These are phyloP conservation scores for Erythrophleum ivorense DNA, from an alignment of 331 rosid genomes.

Conservation along the genomic window DNA sequence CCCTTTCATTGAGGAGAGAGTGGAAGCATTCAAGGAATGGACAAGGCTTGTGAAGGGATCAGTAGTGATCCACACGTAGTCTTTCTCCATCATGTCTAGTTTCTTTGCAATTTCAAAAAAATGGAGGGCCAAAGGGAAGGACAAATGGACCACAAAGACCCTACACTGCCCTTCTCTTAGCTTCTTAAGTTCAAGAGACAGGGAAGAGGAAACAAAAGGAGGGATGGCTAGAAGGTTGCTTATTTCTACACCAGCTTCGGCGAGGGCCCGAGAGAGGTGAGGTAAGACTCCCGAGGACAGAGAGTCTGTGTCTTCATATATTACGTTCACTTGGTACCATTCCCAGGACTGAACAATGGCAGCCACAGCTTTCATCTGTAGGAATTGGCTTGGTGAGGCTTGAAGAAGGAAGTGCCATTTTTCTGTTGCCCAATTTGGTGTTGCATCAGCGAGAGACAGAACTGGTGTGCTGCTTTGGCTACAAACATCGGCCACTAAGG, in stretches of 20 bases:
- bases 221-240: conserved; percentile 43
- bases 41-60: conserved; percentile 52
- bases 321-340: conserved; percentile 45
- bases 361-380: conserved; percentile 48
- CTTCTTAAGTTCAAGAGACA: conserved; percentile 41
- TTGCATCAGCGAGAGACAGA: conserved; percentile 42
- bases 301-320: conserved; percentile 45
- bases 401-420: conserved; percentile 46
- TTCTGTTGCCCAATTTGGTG: conserved; percentile 53
- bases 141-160: conserved; percentile 52
- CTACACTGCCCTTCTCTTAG: conserved; percentile 43
- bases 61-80: conserved; percentile 56
- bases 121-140: conserved; percentile 35
- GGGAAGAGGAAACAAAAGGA: conserved; percentile 37
- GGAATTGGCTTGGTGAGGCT: conserved; percentile 37
- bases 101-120: conserved; percentile 45
- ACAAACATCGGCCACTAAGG: conserved; percentile 42
- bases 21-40: conserved; percentile 49
- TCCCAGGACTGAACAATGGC: conserved; percentile 49
- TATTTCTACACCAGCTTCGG: conserved; percentile 41
- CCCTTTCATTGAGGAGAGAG: conserved; percentile 47
- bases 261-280: conserved; percentile 36
- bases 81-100: conserved; percentile 50
- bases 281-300: conserved; percentile 32
- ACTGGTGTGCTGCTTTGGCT: conserved; percentile 36